Evolutionary conservation across 768 basidiomycete genomes (phyloP).

Genomic region (Kwoniella dendrophila): DNA sequence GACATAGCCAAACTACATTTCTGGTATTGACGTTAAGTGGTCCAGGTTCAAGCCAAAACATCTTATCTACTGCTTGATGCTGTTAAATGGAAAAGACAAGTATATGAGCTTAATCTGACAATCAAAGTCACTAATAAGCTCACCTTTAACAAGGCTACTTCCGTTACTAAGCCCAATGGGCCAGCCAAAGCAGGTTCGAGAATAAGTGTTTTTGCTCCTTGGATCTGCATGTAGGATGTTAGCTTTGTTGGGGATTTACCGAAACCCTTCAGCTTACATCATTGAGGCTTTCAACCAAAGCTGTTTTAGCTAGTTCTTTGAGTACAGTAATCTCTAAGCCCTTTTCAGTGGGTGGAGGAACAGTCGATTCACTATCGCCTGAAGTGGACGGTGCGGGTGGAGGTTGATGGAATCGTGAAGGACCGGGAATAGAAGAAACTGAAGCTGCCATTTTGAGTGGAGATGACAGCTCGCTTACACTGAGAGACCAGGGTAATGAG

Average conservation of each 20-base stretch:
- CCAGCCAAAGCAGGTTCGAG: conserved; percentile 84
- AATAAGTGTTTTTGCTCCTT: conserved; percentile 92
- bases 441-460: conserved; percentile 14
- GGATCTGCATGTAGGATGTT: conserved; percentile 39
- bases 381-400: conserved; percentile 51
- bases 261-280: conserved; percentile 30
- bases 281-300: conserved; percentile 81
- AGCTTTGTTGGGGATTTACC: background rate
- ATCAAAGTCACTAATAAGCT: conserved; percentile 12
- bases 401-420: conserved; percentile 21
- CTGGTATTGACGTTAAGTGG: conserved; percentile 78
- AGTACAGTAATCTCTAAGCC: conserved; percentile 57
- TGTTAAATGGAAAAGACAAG: conserved; percentile 52
- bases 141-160: conserved; percentile 90
- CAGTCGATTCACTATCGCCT: conserved; percentile 48
- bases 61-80: conserved; percentile 99
- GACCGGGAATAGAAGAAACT: conserved; percentile 12
- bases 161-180: conserved; percentile 90
- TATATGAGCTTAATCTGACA: background rate
- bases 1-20: conserved; percentile 89
- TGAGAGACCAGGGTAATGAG: too few relatives aligned
- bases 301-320: conserved; percentile 76
- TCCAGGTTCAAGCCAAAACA: conserved; percentile 97
- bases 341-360: conserved; percentile 27
- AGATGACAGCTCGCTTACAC: too few relatives aligned